These are phyloP conservation scores for Anethum foeniculum DNA, from an alignment of 140 eudicot species.

Conservation along the genomic window DNA sequence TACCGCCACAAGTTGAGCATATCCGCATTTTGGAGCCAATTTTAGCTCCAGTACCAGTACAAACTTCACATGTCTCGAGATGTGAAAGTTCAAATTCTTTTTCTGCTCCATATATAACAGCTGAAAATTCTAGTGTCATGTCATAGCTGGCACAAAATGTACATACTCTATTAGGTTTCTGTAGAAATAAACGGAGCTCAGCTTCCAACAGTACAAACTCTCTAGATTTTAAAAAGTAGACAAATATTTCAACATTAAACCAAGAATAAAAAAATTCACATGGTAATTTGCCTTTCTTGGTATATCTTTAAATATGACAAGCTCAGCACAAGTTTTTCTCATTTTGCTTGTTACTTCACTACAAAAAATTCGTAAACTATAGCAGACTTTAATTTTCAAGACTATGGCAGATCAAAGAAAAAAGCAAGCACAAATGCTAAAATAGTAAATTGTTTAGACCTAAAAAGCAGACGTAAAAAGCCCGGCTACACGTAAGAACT, in stretches of 20 bases:
- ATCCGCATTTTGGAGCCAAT: slow-evolving; percentile 88
- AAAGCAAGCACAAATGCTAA: background rate
- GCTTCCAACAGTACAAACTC: background rate
- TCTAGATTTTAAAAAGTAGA: background rate
- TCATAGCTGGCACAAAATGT: slow-evolving; percentile 60
- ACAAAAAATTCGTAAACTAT: background rate
- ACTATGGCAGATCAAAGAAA: background rate
- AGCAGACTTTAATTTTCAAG: background rate
- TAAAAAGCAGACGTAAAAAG: background rate
- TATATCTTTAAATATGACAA: background rate
- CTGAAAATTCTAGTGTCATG: slow-evolving; percentile 72
- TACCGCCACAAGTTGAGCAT: slow-evolving; percentile 95
- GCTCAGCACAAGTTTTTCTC: background rate
- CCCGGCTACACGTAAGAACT: background rate
- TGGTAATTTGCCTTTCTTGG: background rate
- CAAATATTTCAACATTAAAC: background rate
- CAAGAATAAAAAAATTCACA: background rate
- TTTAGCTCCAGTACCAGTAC: slow-evolving; percentile 92
- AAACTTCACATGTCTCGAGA: slow-evolving; percentile 85
- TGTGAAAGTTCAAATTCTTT: slow-evolving; percentile 93
- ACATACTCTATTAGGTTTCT: slow-evolving; percentile 10
- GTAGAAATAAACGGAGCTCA: background rate
- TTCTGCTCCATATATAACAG: slow-evolving; percentile 85
- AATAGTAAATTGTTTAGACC: background rate
- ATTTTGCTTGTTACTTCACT: background rate